Percentiles rank a stretch among this genome's conserved stretches.
phyloP scores from a whole-genome alignment of 768 basidiomycete species.

The Suillus decipiens region DNA sequence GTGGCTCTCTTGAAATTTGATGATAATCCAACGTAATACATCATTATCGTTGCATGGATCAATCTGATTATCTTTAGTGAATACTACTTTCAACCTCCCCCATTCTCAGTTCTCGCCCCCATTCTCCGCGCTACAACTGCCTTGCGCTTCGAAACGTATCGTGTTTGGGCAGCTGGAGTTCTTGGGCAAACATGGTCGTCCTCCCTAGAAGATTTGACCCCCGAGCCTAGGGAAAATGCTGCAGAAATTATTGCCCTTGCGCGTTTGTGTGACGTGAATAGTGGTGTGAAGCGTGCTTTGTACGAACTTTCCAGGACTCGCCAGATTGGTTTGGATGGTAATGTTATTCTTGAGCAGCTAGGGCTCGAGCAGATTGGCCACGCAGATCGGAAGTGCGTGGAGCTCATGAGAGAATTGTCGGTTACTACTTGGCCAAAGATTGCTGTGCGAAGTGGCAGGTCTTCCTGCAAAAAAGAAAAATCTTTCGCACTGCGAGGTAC shows the following conservation, averaged over 20 bases:
- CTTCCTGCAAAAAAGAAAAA: not conserved
- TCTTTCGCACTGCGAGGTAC: too few relatives aligned
- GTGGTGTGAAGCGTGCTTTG: constrained; percentile 37
- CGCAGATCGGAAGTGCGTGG: constrained; percentile 11
- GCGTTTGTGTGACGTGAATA: constrained; percentile 26
- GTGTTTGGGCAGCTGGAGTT: constrained; percentile 28
- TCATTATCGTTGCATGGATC: not conserved
- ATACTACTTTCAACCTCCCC: constrained; percentile 28
- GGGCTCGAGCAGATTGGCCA: not conserved
- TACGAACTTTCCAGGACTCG: constrained; percentile 36
- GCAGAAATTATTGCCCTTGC: constrained; percentile 34
- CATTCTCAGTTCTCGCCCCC: constrained; percentile 32
- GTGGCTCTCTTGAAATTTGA: constrained; percentile 6
- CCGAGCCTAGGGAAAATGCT: constrained; percentile 21
- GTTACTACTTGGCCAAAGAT: constrained; percentile 21
- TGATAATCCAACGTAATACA: constrained; percentile 2
- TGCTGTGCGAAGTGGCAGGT: not conserved
- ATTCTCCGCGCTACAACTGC: constrained; percentile 38
- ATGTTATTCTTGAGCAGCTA: constrained; percentile 21
- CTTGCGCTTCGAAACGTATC: constrained; percentile 33
- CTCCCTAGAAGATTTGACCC: constrained; percentile 20
- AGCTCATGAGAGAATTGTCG: constrained; percentile 23
- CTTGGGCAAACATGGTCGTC: constrained; percentile 34
- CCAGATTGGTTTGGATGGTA: not conserved
- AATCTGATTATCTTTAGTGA: constrained; percentile 17